phyloP scores from a whole-genome alignment of 768 basidiomycete species.

The Hirschioporus abietinus region DNA sequence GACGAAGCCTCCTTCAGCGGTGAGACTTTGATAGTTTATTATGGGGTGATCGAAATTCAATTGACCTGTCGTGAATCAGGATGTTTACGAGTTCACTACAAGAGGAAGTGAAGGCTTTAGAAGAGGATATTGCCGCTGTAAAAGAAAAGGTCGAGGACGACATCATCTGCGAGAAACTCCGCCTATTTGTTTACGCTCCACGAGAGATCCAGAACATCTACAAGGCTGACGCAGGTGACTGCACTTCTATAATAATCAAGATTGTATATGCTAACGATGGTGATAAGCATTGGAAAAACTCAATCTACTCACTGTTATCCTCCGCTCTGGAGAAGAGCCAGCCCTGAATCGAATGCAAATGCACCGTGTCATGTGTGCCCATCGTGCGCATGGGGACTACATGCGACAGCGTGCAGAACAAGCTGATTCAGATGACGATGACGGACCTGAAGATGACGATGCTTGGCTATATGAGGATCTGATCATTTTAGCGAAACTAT shows the following conservation, averaged over 20 bases:
- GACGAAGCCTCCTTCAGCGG: slow-evolving; percentile 87
- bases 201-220: slow-evolving; percentile 82
- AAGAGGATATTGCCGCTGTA: slow-evolving; percentile 85
- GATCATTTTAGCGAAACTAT: slow-evolving; percentile 70
- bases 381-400: slow-evolving; percentile 77
- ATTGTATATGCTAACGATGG: neutral
- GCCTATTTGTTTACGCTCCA: slow-evolving; percentile 80
- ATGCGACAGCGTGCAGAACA: slow-evolving; percentile 49
- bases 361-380: slow-evolving; percentile 72
- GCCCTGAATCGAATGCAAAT: slow-evolving; percentile 71
- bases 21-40: slow-evolving; percentile 23
- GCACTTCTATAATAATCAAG: neutral
- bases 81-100: slow-evolving; percentile 94
- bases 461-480: slow-evolving; percentile 97
- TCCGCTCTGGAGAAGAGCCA: slow-evolving; percentile 76
- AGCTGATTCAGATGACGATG: slow-evolving; percentile 86
- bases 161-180: slow-evolving; percentile 81
- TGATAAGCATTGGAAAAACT: slow-evolving; percentile 55
- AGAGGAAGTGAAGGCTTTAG: slow-evolving; percentile 81
- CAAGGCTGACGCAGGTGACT: slow-evolving; percentile 72
- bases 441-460: slow-evolving; percentile 90
- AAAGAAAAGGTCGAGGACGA: slow-evolving; percentile 87
- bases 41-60: neutral
- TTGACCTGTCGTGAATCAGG: slow-evolving; percentile 31
- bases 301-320: slow-evolving; percentile 72